Evolutionary conservation across 176 grass and related monocot species (phyloP).

Genomic region (Zizania latifolia): DNA sequence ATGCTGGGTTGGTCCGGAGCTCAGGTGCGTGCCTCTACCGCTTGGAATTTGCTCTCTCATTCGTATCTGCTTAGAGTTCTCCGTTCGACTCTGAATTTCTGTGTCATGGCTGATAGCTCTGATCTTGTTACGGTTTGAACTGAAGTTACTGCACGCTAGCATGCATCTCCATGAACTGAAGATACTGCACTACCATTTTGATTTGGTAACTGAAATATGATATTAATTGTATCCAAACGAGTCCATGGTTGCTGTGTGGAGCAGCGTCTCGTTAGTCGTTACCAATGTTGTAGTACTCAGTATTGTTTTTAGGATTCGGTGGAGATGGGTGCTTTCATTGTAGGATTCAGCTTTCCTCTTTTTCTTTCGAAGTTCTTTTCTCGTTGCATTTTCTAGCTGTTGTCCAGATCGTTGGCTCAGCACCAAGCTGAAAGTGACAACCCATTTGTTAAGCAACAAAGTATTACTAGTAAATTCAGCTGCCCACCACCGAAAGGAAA

Average conservation of each 20-base stretch:
- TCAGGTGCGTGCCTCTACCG: background rate
- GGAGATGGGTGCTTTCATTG: background rate
- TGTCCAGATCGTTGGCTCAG: background rate
- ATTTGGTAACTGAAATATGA: background rate
- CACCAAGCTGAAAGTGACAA: background rate
- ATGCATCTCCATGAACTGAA: background rate
- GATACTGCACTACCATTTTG: background rate
- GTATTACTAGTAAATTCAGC: background rate
- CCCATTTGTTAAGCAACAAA: background rate
- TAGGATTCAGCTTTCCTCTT: conserved; percentile 5
- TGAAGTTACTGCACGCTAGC: background rate
- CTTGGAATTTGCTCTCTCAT: background rate
- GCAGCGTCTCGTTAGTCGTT: background rate
- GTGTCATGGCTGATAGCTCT: background rate
- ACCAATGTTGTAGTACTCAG: background rate
- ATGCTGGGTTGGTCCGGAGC: background rate
- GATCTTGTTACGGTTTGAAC: background rate
- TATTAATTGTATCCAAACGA: background rate
- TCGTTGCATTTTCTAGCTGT: background rate
- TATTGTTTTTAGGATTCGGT: background rate
- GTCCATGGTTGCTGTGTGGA: background rate
- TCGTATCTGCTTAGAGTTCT: background rate
- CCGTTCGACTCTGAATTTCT: background rate
- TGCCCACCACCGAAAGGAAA: background rate
- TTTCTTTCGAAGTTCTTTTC: background rate